Conservation (phyloP, 163 green algal species). For the Chloroidium sp. region DNA sequence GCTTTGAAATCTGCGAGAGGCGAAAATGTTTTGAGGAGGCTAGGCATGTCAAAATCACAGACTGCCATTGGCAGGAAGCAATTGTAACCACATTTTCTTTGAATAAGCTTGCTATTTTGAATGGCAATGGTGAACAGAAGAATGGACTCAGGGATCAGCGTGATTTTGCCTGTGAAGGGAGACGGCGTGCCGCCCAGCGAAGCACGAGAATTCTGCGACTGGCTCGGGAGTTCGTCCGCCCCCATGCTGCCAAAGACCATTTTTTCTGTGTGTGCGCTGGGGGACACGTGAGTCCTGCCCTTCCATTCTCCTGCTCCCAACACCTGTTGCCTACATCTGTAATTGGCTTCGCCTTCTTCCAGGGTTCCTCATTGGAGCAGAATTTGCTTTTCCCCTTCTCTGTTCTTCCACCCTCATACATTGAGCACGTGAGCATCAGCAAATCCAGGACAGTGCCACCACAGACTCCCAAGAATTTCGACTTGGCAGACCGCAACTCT, state of each 20-base stretch:
- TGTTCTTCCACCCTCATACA: background rate
- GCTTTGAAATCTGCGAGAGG: too few relatives aligned
- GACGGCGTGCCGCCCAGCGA: slow-evolving; percentile 85
- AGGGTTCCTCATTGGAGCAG: too few relatives aligned
- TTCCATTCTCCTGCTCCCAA: background rate
- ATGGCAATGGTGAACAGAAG: too few relatives aligned
- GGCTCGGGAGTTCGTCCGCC: slow-evolving; percentile 43
- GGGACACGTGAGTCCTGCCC: slow-evolving; percentile 56
- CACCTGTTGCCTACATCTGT: too few relatives aligned
- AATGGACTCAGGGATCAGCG: too few relatives aligned
- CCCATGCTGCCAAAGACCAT: slow-evolving; percentile 18
- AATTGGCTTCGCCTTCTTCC: too few relatives aligned
- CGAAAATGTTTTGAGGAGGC: too few relatives aligned
- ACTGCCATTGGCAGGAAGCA: too few relatives aligned
- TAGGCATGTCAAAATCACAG: too few relatives aligned
- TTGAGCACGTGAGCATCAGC: background rate
- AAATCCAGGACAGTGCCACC: background rate
- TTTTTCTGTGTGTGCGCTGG: slow-evolving; percentile 75
- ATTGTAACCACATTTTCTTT: too few relatives aligned
- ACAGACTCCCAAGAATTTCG: background rate
- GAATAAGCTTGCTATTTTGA: too few relatives aligned
- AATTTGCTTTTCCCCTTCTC: background rate
- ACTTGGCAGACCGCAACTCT: background rate
- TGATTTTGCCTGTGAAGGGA: slow-evolving; percentile 33
- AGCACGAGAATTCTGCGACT: slow-evolving; percentile 76